A percentile compares a stretch with the other conserved stretches of the same genome.
These are phyloP conservation scores for Termitomyces sp. DNA, from an alignment of 768 basidiomycete genomes.

Conservation along the genomic window DNA sequence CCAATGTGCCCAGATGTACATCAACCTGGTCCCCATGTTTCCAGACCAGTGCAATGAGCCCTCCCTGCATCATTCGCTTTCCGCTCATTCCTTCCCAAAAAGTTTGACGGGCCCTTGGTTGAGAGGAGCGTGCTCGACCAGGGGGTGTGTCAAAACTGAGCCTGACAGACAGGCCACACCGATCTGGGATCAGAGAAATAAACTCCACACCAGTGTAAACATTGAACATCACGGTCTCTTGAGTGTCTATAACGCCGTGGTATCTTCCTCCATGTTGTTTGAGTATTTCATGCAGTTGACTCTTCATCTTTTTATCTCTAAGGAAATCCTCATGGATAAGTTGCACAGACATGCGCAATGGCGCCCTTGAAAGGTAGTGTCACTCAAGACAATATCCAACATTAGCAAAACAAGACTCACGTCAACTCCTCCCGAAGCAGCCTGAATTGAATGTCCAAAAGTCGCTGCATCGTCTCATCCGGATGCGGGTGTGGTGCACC, in stretches of 20 bases:
- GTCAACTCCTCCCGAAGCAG: slow-evolving; percentile 71
- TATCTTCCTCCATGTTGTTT: slow-evolving; percentile 59
- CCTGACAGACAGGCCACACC: slow-evolving; percentile 48
- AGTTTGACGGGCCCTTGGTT: slow-evolving; percentile 34
- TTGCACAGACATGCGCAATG: slow-evolving; percentile 48
- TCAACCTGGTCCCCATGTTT: slow-evolving; percentile 26
- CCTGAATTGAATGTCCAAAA: slow-evolving; percentile 74
- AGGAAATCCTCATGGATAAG: slow-evolving; percentile 45
- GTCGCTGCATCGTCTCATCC: slow-evolving; percentile 55
- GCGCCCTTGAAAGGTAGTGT: slow-evolving; percentile 35
- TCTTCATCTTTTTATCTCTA: slow-evolving; percentile 19
- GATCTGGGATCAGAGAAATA: slow-evolving; percentile 41
- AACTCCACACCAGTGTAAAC: slow-evolving; percentile 57
- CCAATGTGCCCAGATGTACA: slow-evolving; percentile 55
- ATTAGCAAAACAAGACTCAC: slow-evolving; percentile 30
- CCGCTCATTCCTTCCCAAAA: slow-evolving; percentile 65
- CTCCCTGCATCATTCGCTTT: slow-evolving; percentile 58
- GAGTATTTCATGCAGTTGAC: slow-evolving; percentile 44
- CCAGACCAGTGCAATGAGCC: slow-evolving; percentile 62
- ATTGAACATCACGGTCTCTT: slow-evolving; percentile 57
- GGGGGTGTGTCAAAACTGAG: slow-evolving; percentile 53
- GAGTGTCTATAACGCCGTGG: slow-evolving; percentile 34
- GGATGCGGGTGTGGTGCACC: slow-evolving; percentile 63
- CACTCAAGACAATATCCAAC: background rate
- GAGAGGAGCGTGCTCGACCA: slow-evolving; percentile 44